Evolutionary conservation across 345 rosid genomes (phyloP).

Genomic region (Theobroma cacao): DNA sequence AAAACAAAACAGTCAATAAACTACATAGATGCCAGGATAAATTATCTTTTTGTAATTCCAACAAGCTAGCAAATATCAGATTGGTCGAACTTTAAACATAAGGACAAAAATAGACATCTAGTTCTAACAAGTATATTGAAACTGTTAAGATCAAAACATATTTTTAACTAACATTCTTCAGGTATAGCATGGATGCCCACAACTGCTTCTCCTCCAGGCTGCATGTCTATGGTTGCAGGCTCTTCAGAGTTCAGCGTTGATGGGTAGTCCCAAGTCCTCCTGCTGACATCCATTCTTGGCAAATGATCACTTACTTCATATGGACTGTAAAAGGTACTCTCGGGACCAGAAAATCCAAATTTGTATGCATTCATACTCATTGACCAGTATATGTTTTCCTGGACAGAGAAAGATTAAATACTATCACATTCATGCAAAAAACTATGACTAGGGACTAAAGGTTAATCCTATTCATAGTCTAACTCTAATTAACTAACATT

Average conservation of each 20-base stretch:
- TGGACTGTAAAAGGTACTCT: conserved; percentile 35
- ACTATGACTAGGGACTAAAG: too few relatives aligned
- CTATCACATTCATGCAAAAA: neutral
- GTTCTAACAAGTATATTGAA: neutral
- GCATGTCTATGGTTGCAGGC: conserved; percentile 30
- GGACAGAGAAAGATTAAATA: conserved; percentile 4
- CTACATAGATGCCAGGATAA: neutral
- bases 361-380: conserved; percentile 55
- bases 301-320: conserved; percentile 49
- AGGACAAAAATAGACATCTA: neutral
- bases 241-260: conserved; percentile 34
- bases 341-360: conserved; percentile 52
- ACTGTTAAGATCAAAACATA: neutral
- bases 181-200: conserved; percentile 26
- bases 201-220: conserved; percentile 28
- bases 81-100: neutral
- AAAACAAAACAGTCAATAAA: neutral
- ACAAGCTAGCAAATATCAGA: neutral
- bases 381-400: conserved; percentile 55
- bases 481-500: too few relatives aligned
- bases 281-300: conserved; percentile 40
- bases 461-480: too few relatives aligned
- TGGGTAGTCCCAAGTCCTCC: conserved; percentile 49
- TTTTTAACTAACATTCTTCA: conserved; percentile 48
- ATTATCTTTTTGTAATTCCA: neutral